These are phyloP conservation scores for Mortierella hygrophila DNA, from an alignment of 192 early-diverging fungal genomes.

Conservation along the genomic window DNA sequence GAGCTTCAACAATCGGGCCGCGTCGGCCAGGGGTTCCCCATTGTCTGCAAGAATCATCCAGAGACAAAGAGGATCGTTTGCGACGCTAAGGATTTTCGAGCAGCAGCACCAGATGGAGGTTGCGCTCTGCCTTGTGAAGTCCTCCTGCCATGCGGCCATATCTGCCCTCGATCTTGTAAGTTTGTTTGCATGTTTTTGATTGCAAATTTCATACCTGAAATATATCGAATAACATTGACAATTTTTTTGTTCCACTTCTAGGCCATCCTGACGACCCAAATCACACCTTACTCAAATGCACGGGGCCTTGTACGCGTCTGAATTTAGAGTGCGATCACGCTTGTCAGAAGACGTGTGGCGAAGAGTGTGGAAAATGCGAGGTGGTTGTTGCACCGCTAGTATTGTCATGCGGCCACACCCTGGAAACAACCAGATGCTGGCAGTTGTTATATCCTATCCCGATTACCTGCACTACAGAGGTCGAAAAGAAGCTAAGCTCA, in stretches of 20 bases:
- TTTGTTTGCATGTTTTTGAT: not conserved
- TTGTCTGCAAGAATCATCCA: constrained; percentile 61
- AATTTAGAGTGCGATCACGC: constrained; percentile 56
- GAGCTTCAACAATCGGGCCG: constrained; percentile 38
- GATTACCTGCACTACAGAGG: constrained; percentile 30
- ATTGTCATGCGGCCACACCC: constrained; percentile 38
- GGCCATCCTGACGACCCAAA: constrained; percentile 65
- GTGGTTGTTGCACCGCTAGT: constrained; percentile 12
- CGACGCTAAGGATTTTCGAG: constrained; percentile 31
- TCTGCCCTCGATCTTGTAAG: constrained; percentile 54
- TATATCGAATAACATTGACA: not conserved
- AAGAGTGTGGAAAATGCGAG: constrained; percentile 62
- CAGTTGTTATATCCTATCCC: constrained; percentile 24
- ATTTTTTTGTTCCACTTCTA: not conserved
- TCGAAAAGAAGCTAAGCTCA: constrained; percentile 19
- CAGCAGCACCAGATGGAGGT: constrained; percentile 67
- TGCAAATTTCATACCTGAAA: no score
- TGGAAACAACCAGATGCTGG: constrained; percentile 25
- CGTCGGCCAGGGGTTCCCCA: constrained; percentile 53
- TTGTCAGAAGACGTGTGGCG: constrained; percentile 59
- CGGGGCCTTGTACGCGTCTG: constrained; percentile 56
- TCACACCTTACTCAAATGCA: constrained; percentile 58
- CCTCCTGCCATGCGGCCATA: constrained; percentile 64
- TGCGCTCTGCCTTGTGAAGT: constrained; percentile 57
- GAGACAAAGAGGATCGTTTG: constrained; percentile 26